Base-by-base conservation (phyloP, 2,329 filamentous ascomycete genomes). In the Colletotrichum camelliae region DNA sequence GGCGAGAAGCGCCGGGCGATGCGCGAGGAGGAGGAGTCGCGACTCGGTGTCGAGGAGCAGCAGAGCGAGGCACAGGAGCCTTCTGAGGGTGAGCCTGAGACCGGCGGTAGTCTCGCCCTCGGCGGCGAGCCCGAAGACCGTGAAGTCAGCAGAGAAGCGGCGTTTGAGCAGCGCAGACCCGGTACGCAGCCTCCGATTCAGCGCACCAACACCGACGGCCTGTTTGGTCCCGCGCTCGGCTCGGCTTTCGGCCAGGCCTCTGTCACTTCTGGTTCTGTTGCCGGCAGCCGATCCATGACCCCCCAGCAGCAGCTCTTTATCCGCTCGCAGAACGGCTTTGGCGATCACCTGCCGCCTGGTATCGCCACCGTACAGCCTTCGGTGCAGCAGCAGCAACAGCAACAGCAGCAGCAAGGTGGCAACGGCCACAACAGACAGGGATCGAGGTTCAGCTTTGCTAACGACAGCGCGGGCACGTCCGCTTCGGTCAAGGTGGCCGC, bases 121-220 rank as follows among this genome's bases (percentile, higher is more conserved):
- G 96, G 96, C 73, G 96, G 96, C 58, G 96, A 98, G 82, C 96
- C 96, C 0, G 96, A 98, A 82, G 95, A 98, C 79, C 89, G 91
- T 77, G 93, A 95, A 27, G 85, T 86, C 60, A 81, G 84, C 21
- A 87, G 88, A 21, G 90, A 91, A 66, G 85, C 85, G 79, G 82
- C 83, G 62, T 90, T 90, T 55, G 89, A 90, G 58, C 90, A 91
- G 74, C 90, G 92, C 76, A 90, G 92, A 66, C 91, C 92, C 75
- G 92, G 91, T 15, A 92, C 95, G 9, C 95, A 96, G 80, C 93
- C 94, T 4, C 95, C 96, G 12, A 94, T 95, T 39, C 94, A 96
- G 80, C 91, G 94, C 79, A 88, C 87, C 69, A 87, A 83, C 74
- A 84, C 86, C 35, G 90, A 90, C 67, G 88, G 87, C 12, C 81